Percentiles rank a stretch among this genome's conserved stretches.
These are phyloP conservation scores for Dysphania ambrosioides DNA, from an alignment of 148 eudicot species.

Conservation along the genomic window DNA sequence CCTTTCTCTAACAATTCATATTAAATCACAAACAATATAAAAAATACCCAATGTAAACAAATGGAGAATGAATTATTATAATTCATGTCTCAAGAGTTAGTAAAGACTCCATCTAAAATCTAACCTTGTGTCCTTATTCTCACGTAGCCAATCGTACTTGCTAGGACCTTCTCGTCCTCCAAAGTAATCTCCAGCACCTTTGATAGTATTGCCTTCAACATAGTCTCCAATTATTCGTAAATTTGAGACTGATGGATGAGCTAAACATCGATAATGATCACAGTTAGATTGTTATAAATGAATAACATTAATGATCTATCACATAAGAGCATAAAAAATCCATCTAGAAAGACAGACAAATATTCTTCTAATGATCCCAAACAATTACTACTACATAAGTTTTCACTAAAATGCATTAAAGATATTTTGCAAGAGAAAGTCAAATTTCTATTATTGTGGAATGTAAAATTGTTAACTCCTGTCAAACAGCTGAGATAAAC, in stretches of 20 bases:
- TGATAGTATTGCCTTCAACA: slow-evolving; percentile 69
- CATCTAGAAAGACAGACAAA: not conserved
- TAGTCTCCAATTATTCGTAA: slow-evolving; percentile 70
- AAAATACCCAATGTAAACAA: not conserved
- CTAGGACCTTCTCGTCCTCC: slow-evolving; percentile 99
- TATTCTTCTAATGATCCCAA: not conserved
- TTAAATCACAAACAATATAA: not conserved
- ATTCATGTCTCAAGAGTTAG: not conserved
- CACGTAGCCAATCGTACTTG: slow-evolving; percentile 91
- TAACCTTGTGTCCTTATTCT: slow-evolving; percentile 71
- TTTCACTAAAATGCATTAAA: not conserved
- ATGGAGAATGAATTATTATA: not conserved
- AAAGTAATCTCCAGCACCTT: slow-evolving; percentile 80
- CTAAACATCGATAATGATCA: slow-evolving; percentile 39
- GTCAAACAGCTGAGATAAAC: not conserved
- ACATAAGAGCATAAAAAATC: not conserved
- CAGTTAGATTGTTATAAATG: not conserved
- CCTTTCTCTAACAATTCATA: not conserved
- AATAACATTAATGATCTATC: not conserved
- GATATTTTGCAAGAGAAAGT: not conserved
- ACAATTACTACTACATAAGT: not conserved
- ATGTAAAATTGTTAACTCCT: no score
- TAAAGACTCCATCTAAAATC: slow-evolving; percentile 21
- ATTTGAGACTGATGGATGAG: slow-evolving; percentile 85
- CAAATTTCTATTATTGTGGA: not conserved